These are phyloP conservation scores for Truncatella angustata DNA, from an alignment of 2,329 filamentous ascomycete genomes.

Conservation along the genomic window DNA sequence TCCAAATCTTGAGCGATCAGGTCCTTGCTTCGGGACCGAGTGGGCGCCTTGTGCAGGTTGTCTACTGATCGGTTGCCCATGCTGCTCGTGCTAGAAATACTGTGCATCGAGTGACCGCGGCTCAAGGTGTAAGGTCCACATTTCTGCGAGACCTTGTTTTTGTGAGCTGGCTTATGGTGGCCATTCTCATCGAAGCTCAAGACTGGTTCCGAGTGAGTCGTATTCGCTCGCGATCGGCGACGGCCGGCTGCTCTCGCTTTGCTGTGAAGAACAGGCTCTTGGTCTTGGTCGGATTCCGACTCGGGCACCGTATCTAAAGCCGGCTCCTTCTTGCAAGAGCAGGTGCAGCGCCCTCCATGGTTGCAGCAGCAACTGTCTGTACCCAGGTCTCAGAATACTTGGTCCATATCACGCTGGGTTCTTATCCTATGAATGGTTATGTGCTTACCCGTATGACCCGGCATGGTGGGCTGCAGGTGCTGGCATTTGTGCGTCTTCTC, in stretches of 20 bases:
- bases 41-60: conserved; percentile 35
- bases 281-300: conserved; percentile 57
- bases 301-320: conserved; percentile 63
- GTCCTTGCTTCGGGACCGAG: conserved; percentile 34
- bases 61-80: conserved; percentile 46
- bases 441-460: conserved; percentile 58
- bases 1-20: conserved; percentile 34
- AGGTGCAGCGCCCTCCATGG: conserved; percentile 66
- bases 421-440: conserved; percentile 10
- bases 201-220: conserved; percentile 58
- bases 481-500: conserved; percentile 78
- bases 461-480: conserved; percentile 55
- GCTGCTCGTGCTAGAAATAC: conserved; percentile 40
- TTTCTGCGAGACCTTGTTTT: conserved; percentile 60
- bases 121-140: conserved; percentile 60
- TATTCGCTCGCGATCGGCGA: conserved; percentile 59
- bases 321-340: conserved; percentile 61
- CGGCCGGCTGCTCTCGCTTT: conserved; percentile 42
- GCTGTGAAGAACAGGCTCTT: conserved; percentile 37
- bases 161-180: conserved; percentile 61
- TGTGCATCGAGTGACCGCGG: conserved; percentile 57
- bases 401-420: not conserved
- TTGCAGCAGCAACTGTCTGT: conserved; percentile 69
- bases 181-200: conserved; percentile 62
- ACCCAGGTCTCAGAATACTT: conserved; percentile 12